phyloP scores from a whole-genome alignment of 768 basidiomycete species.

The Pilatotrama ljubarskyi region DNA sequence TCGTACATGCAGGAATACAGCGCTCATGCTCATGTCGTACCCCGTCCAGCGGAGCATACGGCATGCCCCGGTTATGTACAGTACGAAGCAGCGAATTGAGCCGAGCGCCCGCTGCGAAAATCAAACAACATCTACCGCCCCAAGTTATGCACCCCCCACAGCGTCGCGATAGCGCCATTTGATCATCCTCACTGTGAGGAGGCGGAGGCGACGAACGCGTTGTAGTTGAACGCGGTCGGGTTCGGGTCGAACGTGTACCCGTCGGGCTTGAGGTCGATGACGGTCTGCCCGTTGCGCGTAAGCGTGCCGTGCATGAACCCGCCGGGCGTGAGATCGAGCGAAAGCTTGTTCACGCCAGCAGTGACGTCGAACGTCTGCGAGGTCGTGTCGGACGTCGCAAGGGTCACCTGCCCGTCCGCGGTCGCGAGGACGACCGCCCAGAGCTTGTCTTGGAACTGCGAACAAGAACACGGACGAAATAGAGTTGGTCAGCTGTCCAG shows the following conservation, averaged over 20 bases:
- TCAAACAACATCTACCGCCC: neutral
- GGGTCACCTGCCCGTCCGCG: conserved; percentile 50
- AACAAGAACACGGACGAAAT: neutral
- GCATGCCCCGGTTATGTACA: neutral
- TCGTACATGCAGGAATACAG: conserved; percentile 8
- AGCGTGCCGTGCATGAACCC: conserved; percentile 57
- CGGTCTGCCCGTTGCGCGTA: conserved; percentile 47
- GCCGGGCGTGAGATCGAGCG: conserved; percentile 53
- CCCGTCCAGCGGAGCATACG: conserved; percentile 9
- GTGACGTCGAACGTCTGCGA: conserved; percentile 40
- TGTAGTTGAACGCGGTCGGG: conserved; percentile 56
- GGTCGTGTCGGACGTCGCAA: conserved; percentile 44
- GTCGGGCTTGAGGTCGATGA: conserved; percentile 48
- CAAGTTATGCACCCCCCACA: neutral
- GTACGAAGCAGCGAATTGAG: neutral
- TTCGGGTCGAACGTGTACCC: conserved; percentile 42
- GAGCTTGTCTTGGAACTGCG: conserved; percentile 49
- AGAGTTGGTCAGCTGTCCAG: neutral
- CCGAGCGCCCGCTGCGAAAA: conserved; percentile 3
- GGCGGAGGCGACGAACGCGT: conserved; percentile 51
- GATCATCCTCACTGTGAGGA: conserved; percentile 1
- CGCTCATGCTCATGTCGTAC: conserved; percentile 8
- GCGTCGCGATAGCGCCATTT: neutral
- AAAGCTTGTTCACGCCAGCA: conserved; percentile 61
- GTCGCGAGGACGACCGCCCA: conserved; percentile 68